phyloP scores from a whole-genome alignment of 2,329 filamentous ascomycete genomes.

The Tolypocladium tundrense region DNA sequence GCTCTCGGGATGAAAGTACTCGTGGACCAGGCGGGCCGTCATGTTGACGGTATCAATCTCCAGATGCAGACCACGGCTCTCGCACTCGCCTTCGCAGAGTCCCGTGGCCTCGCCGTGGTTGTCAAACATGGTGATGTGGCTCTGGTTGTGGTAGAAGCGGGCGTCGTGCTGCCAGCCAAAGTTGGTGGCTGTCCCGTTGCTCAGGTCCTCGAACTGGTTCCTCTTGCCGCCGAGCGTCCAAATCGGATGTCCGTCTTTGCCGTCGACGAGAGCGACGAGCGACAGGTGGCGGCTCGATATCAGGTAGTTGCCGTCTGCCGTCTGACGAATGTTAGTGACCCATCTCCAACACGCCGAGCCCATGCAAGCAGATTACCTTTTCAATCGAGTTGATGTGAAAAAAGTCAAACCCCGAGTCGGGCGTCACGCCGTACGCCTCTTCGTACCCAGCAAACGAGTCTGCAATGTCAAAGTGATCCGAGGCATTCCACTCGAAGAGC shows the following conservation, averaged over 20 bases:
- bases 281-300: not conserved
- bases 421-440: slow-evolving; percentile 16
- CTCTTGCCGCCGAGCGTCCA: slow-evolving; percentile 25
- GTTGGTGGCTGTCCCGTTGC: slow-evolving; percentile 20
- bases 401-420: slow-evolving; percentile 22
- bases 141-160: slow-evolving; percentile 17
- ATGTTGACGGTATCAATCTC: slow-evolving; percentile 16
- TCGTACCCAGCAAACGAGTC: slow-evolving; percentile 17
- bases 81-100: slow-evolving; percentile 10
- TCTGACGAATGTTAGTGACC: not conserved
- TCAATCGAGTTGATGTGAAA: slow-evolving; percentile 27
- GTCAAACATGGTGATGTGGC: slow-evolving; percentile 26
- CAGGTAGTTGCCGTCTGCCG: not conserved
- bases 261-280: not conserved
- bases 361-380: slow-evolving; percentile 19
- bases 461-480: slow-evolving; percentile 16
- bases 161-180: slow-evolving; percentile 30
- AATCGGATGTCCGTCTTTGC: slow-evolving; percentile 4
- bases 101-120: slow-evolving; percentile 24
- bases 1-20: slow-evolving; percentile 17
- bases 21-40: slow-evolving; percentile 17
- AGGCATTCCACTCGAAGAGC: slow-evolving; percentile 26
- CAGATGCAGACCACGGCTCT: slow-evolving; percentile 10
- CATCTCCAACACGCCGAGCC: not conserved
- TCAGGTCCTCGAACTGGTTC: slow-evolving; percentile 25